These are phyloP conservation scores for Rosa lucieae DNA, from an alignment of 306 rosid species.

Conservation along the genomic window DNA sequence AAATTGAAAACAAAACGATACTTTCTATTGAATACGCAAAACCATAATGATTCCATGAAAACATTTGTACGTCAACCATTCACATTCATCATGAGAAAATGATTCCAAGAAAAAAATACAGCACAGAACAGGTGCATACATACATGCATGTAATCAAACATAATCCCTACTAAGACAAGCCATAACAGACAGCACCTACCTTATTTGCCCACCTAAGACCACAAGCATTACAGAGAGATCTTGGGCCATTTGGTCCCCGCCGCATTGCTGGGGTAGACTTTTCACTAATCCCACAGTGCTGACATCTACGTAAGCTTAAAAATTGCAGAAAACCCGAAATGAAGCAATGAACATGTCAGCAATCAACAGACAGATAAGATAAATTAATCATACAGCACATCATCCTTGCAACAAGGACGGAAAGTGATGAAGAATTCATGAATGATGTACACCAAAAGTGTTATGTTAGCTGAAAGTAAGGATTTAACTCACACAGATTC, in stretches of 20 bases:
- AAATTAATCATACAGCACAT: background rate
- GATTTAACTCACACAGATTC: constrained; percentile 59
- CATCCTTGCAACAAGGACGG: background rate
- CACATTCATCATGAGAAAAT: background rate
- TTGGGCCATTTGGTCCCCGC: constrained; percentile 87
- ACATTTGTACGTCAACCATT: background rate
- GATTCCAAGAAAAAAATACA: background rate
- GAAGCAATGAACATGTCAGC: constrained; percentile 13
- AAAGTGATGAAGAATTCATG: background rate
- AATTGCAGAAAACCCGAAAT: background rate
- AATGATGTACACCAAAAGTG: background rate
- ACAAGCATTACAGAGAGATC: constrained; percentile 90
- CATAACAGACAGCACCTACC: constrained; percentile 34
- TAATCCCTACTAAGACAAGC: background rate
- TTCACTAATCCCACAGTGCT: constrained; percentile 75
- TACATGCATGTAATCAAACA: background rate
- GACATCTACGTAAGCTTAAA: constrained; percentile 49
- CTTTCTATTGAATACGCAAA: background rate
- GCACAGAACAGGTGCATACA: background rate
- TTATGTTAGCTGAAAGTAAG: constrained; percentile 10
- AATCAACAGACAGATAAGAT: background rate
- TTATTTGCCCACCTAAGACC: constrained; percentile 94
- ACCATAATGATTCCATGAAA: background rate
- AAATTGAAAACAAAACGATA: background rate
- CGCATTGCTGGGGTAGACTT: constrained; percentile 90